Evolutionary conservation across 2,329 filamentous ascomycete genomes (phyloP).

Genomic region (Shiraia bambusicola): DNA sequence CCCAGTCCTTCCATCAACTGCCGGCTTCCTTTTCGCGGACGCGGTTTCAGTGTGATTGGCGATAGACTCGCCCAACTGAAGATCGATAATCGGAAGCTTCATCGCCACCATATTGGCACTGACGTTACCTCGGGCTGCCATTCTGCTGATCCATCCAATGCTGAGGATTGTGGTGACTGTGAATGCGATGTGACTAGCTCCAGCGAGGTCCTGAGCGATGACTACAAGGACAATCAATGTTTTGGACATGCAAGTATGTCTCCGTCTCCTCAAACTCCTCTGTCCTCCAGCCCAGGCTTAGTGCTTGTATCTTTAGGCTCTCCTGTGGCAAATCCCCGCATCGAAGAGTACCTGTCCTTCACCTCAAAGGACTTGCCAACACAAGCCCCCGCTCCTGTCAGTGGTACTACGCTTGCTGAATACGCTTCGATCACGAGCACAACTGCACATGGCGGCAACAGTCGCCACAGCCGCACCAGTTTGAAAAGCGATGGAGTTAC

Average conservation of each 20-base stretch:
- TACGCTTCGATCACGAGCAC: constrained; percentile 10
- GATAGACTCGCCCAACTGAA: constrained; percentile 78
- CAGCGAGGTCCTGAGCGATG: constrained; percentile 21
- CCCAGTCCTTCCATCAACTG: constrained; percentile 29
- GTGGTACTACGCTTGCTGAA: constrained; percentile 18
- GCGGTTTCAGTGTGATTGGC: constrained; percentile 75
- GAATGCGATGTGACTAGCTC: constrained; percentile 19
- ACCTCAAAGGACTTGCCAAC: constrained; percentile 29
- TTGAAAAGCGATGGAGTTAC: constrained; percentile 30
- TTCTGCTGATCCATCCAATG: constrained; percentile 20
- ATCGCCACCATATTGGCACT: constrained; percentile 7
- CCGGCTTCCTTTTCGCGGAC: constrained; percentile 17
- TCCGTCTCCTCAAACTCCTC: constrained; percentile 2
- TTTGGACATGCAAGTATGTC: constrained; percentile 14
- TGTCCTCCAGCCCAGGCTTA: constrained; percentile 10
- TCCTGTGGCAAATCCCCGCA: constrained; percentile 26
- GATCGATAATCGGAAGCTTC: constrained; percentile 17
- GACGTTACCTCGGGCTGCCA: constrained; percentile 21
- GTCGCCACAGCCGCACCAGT: constrained; percentile 10
- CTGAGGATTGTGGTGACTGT: constrained; percentile 18
- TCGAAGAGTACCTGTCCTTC: constrained; percentile 34
- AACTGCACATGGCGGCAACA: constrained; percentile 10
- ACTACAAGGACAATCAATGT: constrained; percentile 10
- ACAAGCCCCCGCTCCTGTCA: constrained; percentile 15
- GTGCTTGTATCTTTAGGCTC: constrained; percentile 33